Base-by-base conservation (phyloP, 208 protist genomes). In the Leptomonas pyrrhocoris region DNA sequence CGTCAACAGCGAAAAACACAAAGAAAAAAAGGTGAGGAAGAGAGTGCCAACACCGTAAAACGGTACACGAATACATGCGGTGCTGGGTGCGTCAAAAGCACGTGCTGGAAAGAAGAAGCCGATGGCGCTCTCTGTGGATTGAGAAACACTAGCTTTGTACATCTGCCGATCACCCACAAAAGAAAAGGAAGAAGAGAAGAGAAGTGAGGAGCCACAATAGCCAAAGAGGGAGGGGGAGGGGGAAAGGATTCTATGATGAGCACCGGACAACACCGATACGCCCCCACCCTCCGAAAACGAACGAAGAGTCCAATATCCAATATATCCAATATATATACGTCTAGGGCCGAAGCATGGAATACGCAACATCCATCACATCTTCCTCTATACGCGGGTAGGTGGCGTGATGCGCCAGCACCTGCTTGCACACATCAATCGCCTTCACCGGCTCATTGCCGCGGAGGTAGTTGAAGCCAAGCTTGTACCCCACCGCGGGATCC, bases 391-490 rank as follows among this genome's bases (percentile, higher is more conserved):
- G 88, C 2, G 97, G 97, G 77, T 98, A 98, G 48, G 74, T 83
- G 1, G 94, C 78, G 77, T 98, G 86, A 45, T 81, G 65, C 9
- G 78, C 65, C 27, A 99, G 74, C 28, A 99, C 94, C 67, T 87
- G 88, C 57, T 96, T 88, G 74, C 96, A 95, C 30, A 99, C 86
- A 48, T 98, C 93, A 81, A 99, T 98, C 15, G 94, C 93, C 60
- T 96, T 82, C 53, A 99, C 84, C 25, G 90, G 87, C 42, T 91
- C 80, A 56, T 89, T 87, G 50, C 94, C 94, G 77, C 98, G 98
- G 61, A 99, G 86, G 70, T 96, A 97, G 83, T 98, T 98, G 81
- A 98, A 98, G 28, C 96, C 96, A 9, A 99, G 86, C 61, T 98
- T 98, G 89, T 94, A 98, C n/a, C 98, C 98, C 28, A 98, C 79